Base-by-base conservation (phyloP, 345 rosid genomes). In the Citrus sp. region DNA sequence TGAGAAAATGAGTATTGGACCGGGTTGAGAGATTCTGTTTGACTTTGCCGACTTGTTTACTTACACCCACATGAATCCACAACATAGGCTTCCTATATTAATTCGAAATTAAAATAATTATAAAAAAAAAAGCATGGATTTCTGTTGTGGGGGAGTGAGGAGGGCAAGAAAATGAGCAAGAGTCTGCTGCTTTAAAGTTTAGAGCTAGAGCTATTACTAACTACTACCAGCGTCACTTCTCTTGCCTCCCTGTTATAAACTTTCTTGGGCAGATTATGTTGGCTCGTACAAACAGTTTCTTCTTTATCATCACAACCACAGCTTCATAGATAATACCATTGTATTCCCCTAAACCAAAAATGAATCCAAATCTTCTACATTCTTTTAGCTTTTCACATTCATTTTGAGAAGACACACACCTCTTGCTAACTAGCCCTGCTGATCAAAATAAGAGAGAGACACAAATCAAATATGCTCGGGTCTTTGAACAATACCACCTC, bases 401-500 rank as follows among this genome's bases (percentile, higher is more conserved):
- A 16, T 69, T 46, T 69, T 14, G 35, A 69, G 73, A 69, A 69
- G 35, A 14, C 18, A 6, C 5, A 46, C 51, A 46, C 51, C 51
- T 12, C 49, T 42, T 0, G 51, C 51, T 46, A 12, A 5, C 51
- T 13, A 46, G 51, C 5, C 51, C 4, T 46, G 51, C 18, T 1
- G 51, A 13, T 46, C 51, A 3, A 46, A 46, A 46, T 12, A 13
- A 46, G 4, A 13, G 18, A 46, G 51, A 46, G 0, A 3, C 51
- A 13, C 51, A 46, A 13, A 19, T 40, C 30, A 62, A 61, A 21
- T 34, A 80, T 80, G 87, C 70, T 80, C 64, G 70, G 80, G 34
- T 82, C 85, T 46, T 51, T 87, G 70, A 81, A 73, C 70, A 59
- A 59, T 59, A 65, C 35, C 22, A 42, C 69, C 42, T 82, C 87